Conservation (phyloP, 306 rosid species). For the Urtica urens region DNA sequence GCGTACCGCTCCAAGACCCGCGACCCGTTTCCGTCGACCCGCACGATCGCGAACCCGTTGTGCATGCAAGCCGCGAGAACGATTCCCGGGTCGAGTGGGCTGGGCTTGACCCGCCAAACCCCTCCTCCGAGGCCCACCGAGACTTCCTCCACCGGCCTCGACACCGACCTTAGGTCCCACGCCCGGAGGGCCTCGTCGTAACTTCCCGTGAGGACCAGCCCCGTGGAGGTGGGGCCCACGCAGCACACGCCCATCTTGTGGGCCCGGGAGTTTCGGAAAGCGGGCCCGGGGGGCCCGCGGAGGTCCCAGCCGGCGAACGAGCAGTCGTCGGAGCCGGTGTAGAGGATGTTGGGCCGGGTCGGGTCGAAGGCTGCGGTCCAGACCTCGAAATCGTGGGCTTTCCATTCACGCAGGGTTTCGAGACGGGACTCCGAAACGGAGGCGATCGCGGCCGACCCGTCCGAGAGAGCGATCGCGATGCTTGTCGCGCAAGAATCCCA, state of each 20-base stretch:
- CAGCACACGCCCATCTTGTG: constrained; percentile 88
- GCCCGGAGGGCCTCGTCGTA: constrained; percentile 67
- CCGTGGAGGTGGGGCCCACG: constrained; percentile 46
- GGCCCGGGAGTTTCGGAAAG: constrained; percentile 56
- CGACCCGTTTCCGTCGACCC: constrained; percentile 26
- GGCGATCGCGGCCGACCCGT: constrained; percentile 55
- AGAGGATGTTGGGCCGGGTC: constrained; percentile 69
- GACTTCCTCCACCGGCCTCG: constrained; percentile 54
- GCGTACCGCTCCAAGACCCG: constrained; percentile 60
- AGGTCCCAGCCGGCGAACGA: constrained; percentile 81
- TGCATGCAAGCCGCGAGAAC: constrained; percentile 94
- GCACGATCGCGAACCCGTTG: constrained; percentile 72
- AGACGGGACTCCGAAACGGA: constrained; percentile 49
- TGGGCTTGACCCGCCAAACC: constrained; percentile 84
- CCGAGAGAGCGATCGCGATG: constrained; percentile 67
- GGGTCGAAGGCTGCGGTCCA: constrained; percentile 75
- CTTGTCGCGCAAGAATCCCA: constrained; percentile 69
- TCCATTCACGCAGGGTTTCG: constrained; percentile 54
- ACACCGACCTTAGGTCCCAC: constrained; percentile 76
- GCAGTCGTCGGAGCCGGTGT: constrained; percentile 84
- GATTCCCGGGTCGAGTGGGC: constrained; percentile 45
- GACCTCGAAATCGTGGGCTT: constrained; percentile 83
- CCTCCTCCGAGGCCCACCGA: constrained; percentile 78
- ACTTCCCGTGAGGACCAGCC: constrained; percentile 59
- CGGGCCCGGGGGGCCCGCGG: constrained; percentile 48